These are phyloP conservation scores for Arthrocladium fulminans DNA, from an alignment of 2,329 filamentous ascomycete species.

Conservation along the genomic window DNA sequence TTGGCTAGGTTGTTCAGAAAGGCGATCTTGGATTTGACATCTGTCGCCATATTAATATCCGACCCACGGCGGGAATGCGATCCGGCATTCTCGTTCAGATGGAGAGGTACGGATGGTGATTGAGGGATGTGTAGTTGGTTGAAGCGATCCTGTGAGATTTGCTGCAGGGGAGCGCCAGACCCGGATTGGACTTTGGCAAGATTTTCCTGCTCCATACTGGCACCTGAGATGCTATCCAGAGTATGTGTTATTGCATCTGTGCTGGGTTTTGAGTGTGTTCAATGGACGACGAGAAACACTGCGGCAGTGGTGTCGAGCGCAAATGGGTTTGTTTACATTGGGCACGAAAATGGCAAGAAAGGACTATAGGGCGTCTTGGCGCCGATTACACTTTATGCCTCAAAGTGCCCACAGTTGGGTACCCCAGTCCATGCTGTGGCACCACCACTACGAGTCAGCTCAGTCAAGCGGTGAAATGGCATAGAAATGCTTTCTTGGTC, in stretches of 20 bases:
- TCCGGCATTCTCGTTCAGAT: constrained; percentile 25
- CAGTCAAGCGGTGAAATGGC: constrained; percentile 4
- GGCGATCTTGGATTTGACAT: constrained; percentile 42
- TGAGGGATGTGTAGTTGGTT: constrained; percentile 38
- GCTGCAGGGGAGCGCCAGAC: constrained; percentile 32
- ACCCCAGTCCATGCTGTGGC: no score
- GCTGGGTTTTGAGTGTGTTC: background rate
- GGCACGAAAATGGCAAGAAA: background rate
- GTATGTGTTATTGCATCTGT: constrained; percentile 7
- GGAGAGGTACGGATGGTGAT: constrained; percentile 32
- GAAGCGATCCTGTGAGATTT: constrained; percentile 41
- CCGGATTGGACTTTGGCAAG: background rate
- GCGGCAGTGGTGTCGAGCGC: background rate
- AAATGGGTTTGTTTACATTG: constrained; percentile 3
- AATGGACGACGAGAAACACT: background rate
- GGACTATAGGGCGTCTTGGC: background rate
- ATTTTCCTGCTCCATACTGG: constrained; percentile 7
- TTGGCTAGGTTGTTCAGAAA: constrained; percentile 38
- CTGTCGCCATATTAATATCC: constrained; percentile 23
- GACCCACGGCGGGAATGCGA: constrained; percentile 30
- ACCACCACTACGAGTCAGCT: no score
- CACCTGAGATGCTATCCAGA: background rate
- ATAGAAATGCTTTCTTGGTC: background rate
- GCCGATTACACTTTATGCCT: no score
- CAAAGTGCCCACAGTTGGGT: no score